phyloP scores from a whole-genome alignment of 441 rosid genomes.

The Corymbia citriodora region DNA sequence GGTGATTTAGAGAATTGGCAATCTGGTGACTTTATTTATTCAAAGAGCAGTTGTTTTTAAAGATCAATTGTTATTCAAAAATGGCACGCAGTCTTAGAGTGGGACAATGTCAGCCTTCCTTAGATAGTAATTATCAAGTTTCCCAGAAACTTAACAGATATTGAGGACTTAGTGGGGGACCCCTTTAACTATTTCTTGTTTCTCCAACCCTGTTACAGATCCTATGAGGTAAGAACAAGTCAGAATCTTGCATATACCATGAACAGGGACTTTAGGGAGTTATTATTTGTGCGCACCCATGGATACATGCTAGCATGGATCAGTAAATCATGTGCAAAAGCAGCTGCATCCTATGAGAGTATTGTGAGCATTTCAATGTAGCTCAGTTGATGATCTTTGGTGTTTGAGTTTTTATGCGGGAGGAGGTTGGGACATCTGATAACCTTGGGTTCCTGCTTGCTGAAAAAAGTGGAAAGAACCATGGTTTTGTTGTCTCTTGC shows the following conservation, averaged over 20 bases:
- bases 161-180: neutral
- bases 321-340: neutral
- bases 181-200: neutral
- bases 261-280: neutral
- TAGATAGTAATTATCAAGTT: neutral
- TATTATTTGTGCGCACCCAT: neutral
- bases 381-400: neutral
- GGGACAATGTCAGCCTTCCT: neutral
- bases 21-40: neutral
- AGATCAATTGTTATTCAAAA: neutral
- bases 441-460: neutral
- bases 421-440: neutral
- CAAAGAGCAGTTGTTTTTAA: neutral
- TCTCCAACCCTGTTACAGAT: neutral
- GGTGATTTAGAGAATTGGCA: neutral
- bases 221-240: neutral
- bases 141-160: neutral
- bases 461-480: neutral
- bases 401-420: neutral
- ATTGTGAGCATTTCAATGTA: neutral
- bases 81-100: neutral
- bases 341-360: neutral
- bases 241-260: neutral
- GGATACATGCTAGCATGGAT: neutral
- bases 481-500: neutral